A percentile compares a stretch with the other conserved stretches of the same genome.
These are phyloP conservation scores for Ziziphus jujuba DNA, from an alignment of 306 rosid genomes.

Conservation along the genomic window DNA sequence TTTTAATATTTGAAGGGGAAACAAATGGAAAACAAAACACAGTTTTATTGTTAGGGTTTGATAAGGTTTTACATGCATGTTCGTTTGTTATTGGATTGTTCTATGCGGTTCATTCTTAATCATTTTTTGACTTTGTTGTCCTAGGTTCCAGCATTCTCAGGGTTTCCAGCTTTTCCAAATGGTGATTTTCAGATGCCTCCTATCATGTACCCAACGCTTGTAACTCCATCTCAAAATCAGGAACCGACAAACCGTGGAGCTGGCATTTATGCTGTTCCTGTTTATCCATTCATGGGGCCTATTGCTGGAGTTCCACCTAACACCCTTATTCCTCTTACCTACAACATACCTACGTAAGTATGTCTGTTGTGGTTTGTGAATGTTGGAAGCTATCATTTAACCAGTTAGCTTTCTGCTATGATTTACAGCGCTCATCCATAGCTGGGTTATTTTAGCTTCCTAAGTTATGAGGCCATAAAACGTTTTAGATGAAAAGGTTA, in stretches of 20 bases:
- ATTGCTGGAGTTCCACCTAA: conserved; percentile 62
- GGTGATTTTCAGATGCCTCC: conserved; percentile 70
- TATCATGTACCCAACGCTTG: conserved; percentile 62
- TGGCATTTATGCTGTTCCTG: conserved; percentile 87
- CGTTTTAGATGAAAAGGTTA: background rate
- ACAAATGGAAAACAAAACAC: background rate
- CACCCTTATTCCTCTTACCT: conserved; percentile 78
- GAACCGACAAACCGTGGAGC: conserved; percentile 75
- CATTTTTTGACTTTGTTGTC: conserved; percentile 17
- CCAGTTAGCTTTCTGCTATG: background rate
- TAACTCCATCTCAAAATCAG: conserved; percentile 63
- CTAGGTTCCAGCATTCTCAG: conserved; percentile 54
- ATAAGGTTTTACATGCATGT: no score
- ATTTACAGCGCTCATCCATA: background rate
- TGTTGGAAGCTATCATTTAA: background rate
- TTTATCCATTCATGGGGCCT: conserved; percentile 59
- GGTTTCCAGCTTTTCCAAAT: conserved; percentile 38
- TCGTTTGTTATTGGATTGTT: background rate
- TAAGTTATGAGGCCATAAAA: background rate
- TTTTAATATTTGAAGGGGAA: background rate
- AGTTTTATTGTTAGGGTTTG: background rate
- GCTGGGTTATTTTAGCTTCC: background rate
- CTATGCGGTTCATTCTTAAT: background rate
- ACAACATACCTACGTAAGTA: conserved; percentile 79
- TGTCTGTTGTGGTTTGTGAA: conserved; percentile 6